These are phyloP conservation scores for Melampsora allii-populina DNA, from an alignment of 1,284 basidiomycete genomes.

Conservation along the genomic window DNA sequence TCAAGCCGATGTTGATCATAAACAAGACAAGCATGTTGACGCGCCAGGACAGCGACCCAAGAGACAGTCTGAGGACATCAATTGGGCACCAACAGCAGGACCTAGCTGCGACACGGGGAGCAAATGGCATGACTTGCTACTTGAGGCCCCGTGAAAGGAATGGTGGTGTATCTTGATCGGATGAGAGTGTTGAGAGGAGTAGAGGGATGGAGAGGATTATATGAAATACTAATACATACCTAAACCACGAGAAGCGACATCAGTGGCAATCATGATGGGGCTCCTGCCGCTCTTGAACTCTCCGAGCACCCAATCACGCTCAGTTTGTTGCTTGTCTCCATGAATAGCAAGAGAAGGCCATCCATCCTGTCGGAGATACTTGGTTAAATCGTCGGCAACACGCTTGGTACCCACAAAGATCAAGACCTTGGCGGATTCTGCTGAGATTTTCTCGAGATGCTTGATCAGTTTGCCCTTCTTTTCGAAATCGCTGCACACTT, in stretches of 20 bases:
- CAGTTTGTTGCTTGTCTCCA: constrained; percentile 94
- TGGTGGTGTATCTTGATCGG: not conserved
- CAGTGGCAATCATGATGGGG: constrained; percentile 90
- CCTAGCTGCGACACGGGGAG: constrained; percentile 9
- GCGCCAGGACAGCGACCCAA: constrained; percentile 9
- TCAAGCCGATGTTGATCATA: not conserved
- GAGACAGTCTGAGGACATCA: not conserved
- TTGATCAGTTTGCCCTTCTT: constrained; percentile 95
- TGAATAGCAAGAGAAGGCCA: constrained; percentile 99
- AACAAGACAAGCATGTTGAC: not conserved
- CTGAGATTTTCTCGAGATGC: constrained; percentile 93
- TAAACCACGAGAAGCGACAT: constrained; percentile 93
- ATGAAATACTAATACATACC: constrained; percentile 68
- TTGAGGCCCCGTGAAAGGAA: constrained; percentile 4
- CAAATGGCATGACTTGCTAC: not conserved
- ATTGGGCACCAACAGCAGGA: constrained; percentile 20
- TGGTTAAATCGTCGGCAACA: constrained; percentile 96
- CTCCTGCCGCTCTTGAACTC: constrained; percentile 98
- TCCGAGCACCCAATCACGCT: constrained; percentile 94
- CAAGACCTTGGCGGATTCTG: constrained; percentile 96
- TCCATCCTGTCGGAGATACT: constrained; percentile 92
- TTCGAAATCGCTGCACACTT: constrained; percentile 96
- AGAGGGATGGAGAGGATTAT: constrained; percentile 49
- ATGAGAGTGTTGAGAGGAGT: constrained; percentile 7
- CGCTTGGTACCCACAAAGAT: constrained; percentile 98